phyloP scores from a whole-genome alignment of 106 monocot genomes.

The Dendrobium catenatum region DNA sequence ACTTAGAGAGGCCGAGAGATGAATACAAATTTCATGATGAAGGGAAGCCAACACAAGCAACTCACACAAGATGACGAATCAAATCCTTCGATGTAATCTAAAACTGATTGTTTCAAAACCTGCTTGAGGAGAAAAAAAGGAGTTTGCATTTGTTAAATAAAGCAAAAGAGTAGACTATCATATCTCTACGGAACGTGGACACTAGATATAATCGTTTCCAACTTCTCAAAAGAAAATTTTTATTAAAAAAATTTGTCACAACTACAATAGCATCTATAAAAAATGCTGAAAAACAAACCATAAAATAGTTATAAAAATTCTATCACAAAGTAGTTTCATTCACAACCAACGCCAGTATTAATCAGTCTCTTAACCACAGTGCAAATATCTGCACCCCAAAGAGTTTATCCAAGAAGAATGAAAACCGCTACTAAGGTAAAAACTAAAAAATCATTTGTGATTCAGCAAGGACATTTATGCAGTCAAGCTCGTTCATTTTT shows the following conservation, averaged over 20 bases:
- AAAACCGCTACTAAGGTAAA: neutral
- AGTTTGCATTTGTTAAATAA: neutral
- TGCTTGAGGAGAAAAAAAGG: constrained; percentile 12
- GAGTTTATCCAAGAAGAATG: neutral
- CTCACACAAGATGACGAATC: constrained; percentile 65
- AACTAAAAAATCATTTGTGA: neutral
- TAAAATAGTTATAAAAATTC: neutral
- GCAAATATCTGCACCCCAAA: neutral
- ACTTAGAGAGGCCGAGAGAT: neutral
- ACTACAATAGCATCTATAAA: neutral
- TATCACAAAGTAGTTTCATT: neutral
- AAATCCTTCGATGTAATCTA: constrained; percentile 70
- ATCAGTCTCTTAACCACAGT: neutral
- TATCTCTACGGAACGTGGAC: neutral
- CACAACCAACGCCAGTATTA: neutral
- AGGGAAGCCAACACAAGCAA: constrained; percentile 1
- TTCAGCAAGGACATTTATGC: neutral
- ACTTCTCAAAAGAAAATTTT: neutral
- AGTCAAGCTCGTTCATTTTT: neutral
- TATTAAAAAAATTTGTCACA: neutral
- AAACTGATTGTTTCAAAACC: constrained; percentile 65
- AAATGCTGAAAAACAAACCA: neutral
- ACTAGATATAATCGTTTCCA: constrained; percentile 1
- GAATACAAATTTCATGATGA: constrained; percentile 5
- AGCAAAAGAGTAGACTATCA: neutral